These are phyloP conservation scores for Hygrophoropsis aurantiaca DNA, from an alignment of 768 basidiomycete genomes.

Conservation along the genomic window DNA sequence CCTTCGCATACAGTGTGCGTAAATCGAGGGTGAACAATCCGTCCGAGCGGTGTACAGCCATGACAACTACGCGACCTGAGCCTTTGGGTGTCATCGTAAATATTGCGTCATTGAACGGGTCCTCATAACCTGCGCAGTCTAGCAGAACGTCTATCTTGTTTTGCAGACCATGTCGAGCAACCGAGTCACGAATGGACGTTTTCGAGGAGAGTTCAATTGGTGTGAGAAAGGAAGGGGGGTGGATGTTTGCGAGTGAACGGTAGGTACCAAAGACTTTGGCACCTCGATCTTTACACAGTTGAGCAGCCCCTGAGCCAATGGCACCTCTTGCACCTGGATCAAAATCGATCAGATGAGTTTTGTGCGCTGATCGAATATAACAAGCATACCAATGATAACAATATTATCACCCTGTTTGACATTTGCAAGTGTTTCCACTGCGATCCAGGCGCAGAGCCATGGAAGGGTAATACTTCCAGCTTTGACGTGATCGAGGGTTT, in stretches of 20 bases:
- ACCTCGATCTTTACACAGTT: constrained; percentile 30
- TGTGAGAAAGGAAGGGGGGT: constrained; percentile 25
- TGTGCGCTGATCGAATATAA: background rate
- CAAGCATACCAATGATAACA: constrained; percentile 26
- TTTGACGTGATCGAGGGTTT: constrained; percentile 18
- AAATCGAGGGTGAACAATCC: constrained; percentile 29
- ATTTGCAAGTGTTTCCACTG: constrained; percentile 31
- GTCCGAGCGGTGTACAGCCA: constrained; percentile 34
- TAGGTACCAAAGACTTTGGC: constrained; percentile 35
- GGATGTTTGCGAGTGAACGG: constrained; percentile 24
- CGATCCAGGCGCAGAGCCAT: constrained; percentile 38
- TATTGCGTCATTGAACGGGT: constrained; percentile 33
- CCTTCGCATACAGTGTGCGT: constrained; percentile 31
- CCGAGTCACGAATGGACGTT: constrained; percentile 29
- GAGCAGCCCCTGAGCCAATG: constrained; percentile 33
- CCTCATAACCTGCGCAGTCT: constrained; percentile 33
- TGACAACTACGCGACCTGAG: constrained; percentile 32
- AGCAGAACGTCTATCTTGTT: constrained; percentile 33
- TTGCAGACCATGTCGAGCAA: constrained; percentile 21
- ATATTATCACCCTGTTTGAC: constrained; percentile 33
- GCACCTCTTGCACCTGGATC: constrained; percentile 31
- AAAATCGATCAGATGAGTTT: background rate
- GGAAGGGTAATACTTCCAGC: constrained; percentile 34
- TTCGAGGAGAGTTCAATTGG: constrained; percentile 31
- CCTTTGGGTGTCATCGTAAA: constrained; percentile 31